A percentile compares a stretch with the other conserved stretches of the same genome.
These are phyloP conservation scores for Hemerocallis citrina DNA, from an alignment of 106 monocot species.

Conservation along the genomic window DNA sequence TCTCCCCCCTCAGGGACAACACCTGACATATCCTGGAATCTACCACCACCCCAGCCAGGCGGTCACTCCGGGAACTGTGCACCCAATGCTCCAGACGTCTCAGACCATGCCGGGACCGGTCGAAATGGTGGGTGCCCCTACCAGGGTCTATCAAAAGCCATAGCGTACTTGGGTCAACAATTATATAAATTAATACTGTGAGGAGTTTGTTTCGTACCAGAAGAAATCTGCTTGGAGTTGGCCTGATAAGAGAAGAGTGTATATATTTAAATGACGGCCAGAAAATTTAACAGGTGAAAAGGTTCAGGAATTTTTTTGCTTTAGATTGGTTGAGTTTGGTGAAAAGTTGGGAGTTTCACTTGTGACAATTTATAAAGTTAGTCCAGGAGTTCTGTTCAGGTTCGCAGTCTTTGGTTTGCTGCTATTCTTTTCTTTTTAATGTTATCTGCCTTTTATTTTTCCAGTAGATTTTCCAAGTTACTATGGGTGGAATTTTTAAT, in stretches of 20 bases:
- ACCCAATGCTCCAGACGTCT: conserved; percentile 56
- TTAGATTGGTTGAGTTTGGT: conserved; percentile 2
- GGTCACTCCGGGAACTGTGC: conserved; percentile 14
- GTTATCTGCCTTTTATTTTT: background rate
- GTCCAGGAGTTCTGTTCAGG: conserved; percentile 12
- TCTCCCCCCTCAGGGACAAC: conserved; percentile 14
- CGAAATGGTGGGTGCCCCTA: conserved; percentile 48
- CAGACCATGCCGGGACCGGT: conserved; percentile 39
- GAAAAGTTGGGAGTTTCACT: conserved; percentile 11
- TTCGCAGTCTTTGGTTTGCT: conserved; percentile 9
- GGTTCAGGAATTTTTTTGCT: conserved; percentile 6
- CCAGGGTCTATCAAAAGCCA: conserved; percentile 52
- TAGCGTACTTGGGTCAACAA: conserved; percentile 54
- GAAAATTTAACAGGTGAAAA: conserved; percentile 5
- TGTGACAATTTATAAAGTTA: conserved; percentile 29
- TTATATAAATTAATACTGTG: conserved; percentile 25
- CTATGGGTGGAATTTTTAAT: conserved; percentile 12
- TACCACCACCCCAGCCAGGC: conserved; percentile 49
- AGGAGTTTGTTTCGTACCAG: background rate
- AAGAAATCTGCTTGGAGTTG: background rate
- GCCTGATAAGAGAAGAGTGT: conserved; percentile 33
- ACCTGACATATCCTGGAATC: conserved; percentile 10
- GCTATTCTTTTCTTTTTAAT: background rate
- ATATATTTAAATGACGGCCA: conserved; percentile 36
- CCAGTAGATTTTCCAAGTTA: conserved; percentile 11